Evolutionary conservation across 345 rosid species (phyloP).

Genomic region (Aethionema arabicum): DNA sequence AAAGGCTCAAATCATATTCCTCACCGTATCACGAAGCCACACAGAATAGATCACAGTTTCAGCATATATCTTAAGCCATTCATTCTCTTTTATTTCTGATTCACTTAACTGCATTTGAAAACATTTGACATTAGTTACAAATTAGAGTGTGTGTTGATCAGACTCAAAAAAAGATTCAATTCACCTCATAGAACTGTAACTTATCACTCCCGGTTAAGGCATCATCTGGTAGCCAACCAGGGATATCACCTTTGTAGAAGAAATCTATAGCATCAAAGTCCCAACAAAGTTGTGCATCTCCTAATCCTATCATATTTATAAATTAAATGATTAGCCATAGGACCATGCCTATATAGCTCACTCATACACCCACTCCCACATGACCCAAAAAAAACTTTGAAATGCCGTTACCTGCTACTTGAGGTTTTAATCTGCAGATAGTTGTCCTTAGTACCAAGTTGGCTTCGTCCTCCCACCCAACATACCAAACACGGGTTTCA

Average conservation of each 20-base stretch:
- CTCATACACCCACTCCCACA: too few relatives aligned
- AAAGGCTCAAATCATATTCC: background rate
- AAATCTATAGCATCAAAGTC: constrained; percentile 15
- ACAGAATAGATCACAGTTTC: constrained; percentile 14
- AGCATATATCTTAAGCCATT: constrained; percentile 21
- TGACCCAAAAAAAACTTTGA: too few relatives aligned
- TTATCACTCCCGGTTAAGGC: background rate
- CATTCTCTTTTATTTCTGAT: constrained; percentile 3
- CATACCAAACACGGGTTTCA: background rate
- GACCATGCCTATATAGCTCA: too few relatives aligned
- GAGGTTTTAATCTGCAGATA: constrained; percentile 20
- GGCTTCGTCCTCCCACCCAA: background rate
- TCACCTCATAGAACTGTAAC: constrained; percentile 19
- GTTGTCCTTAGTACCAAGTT: background rate
- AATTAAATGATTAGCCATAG: too few relatives aligned
- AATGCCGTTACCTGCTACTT: background rate
- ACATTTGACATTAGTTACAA: too few relatives aligned
- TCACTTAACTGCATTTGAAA: constrained; percentile 1
- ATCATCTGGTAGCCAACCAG: background rate
- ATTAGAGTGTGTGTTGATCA: background rate
- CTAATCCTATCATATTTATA: background rate
- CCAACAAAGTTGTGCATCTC: background rate
- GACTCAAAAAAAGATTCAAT: background rate
- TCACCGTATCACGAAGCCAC: background rate
- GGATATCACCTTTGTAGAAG: constrained; percentile 7